These are phyloP conservation scores for Trichoderma guizhouense DNA, from an alignment of 2,329 filamentous ascomycete species.

Conservation along the genomic window DNA sequence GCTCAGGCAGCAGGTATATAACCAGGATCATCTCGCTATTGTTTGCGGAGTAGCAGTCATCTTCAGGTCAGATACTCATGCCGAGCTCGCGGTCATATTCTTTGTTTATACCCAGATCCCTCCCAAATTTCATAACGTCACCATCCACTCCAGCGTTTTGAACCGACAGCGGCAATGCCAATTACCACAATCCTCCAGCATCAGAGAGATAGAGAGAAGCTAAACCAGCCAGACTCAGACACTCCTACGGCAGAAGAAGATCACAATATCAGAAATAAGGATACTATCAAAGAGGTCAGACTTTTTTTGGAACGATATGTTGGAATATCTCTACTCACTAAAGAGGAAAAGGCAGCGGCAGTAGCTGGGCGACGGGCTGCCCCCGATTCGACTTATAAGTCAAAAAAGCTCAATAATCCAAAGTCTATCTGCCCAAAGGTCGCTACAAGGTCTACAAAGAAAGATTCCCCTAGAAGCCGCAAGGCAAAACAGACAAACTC, in stretches of 20 bases:
- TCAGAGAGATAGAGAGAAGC: background rate
- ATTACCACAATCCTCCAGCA: slow-evolving; percentile 2
- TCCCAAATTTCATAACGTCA: background rate
- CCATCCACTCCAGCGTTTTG: background rate
- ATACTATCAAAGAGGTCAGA: background rate
- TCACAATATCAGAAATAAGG: background rate
- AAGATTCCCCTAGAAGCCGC: background rate
- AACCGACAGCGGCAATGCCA: background rate
- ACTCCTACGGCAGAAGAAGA: background rate
- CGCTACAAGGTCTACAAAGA: background rate
- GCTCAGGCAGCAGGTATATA: background rate
- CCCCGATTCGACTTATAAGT: no score
- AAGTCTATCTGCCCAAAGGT: background rate
- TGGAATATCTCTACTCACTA: background rate
- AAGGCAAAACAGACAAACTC: background rate
- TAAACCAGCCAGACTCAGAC: background rate
- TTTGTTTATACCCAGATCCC: background rate
- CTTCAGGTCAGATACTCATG: slow-evolving; percentile 27
- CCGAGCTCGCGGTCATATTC: background rate
- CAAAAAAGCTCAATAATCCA: background rate
- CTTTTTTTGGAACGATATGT: background rate
- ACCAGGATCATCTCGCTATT: background rate
- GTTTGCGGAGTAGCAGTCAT: slow-evolving; percentile 1
- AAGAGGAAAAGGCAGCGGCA: background rate
- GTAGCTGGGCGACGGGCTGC: background rate